Conservation (phyloP, 148 eudicot genomes). For the Cornus controversa region DNA sequence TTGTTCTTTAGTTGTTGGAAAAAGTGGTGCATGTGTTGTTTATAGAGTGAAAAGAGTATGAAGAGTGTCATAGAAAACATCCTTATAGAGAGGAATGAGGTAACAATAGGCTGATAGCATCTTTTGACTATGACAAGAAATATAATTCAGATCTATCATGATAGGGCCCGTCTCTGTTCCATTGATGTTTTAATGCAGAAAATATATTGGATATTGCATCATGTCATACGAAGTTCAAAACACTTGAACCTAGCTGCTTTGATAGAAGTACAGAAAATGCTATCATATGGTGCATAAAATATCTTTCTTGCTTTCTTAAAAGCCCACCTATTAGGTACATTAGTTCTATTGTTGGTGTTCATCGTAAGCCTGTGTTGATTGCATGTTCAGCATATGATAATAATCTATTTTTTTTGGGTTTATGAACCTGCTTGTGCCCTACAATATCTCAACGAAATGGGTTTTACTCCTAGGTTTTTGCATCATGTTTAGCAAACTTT, state of each 20-base stretch:
- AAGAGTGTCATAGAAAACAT: too few species aligned
- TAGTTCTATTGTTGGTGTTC: not conserved
- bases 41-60: not conserved
- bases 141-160: not conserved
- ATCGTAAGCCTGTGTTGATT: not conserved
- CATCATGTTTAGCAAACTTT: not conserved
- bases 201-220: not conserved
- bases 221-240: not conserved
- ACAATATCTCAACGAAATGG: not conserved
- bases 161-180: not conserved
- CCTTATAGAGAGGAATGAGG: not conserved
- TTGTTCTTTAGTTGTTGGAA: not conserved
- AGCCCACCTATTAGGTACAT: not conserved
- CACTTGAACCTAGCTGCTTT: not conserved
- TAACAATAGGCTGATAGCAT: not conserved
- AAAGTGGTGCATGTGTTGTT: not conserved
- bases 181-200: not conserved
- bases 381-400: too few species aligned
- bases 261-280: not conserved
- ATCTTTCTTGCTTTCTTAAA: too few species aligned
- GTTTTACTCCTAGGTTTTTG: not conserved
- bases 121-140: not conserved
- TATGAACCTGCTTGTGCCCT: not conserved
- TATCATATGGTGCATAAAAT: not conserved
- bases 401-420: too few species aligned